Conservation (phyloP, 2,329 filamentous ascomycete species). For the Mycocentrospora acerina region DNA sequence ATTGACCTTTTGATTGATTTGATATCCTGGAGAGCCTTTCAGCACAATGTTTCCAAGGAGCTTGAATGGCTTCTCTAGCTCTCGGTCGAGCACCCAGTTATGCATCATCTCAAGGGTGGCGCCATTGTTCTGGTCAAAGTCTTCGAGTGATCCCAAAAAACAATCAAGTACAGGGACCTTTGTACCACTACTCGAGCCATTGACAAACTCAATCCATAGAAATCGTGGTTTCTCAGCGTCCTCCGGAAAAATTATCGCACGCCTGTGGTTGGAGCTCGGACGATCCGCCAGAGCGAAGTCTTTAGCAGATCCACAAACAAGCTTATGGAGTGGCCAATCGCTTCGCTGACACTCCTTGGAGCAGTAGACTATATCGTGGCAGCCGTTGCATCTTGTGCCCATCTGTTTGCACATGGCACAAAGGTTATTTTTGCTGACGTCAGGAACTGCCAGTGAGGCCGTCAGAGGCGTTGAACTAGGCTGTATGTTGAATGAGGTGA, state of each 20-base stretch:
- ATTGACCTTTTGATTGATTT: too few relatives aligned
- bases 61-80: too few relatives aligned
- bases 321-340: constrained; percentile 7
- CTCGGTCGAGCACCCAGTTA: too few relatives aligned
- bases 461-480: too few relatives aligned
- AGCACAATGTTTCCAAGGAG: not conserved
- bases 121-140: not conserved
- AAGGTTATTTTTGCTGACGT: not conserved
- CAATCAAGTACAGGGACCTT: too few relatives aligned
- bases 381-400: not conserved
- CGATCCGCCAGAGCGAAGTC: not conserved
- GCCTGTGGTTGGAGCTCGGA: not conserved
- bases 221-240: constrained; percentile 4
- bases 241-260: constrained; percentile 7
- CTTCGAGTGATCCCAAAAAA: not conserved
- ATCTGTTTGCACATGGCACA: constrained; percentile 2
- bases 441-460: too few relatives aligned
- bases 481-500: too few relatives aligned
- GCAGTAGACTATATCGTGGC: constrained; percentile 3
- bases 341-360: constrained; percentile 3
- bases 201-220: constrained; percentile 6
- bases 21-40: constrained; percentile 1
- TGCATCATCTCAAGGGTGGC: too few relatives aligned
- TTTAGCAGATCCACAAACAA: constrained; percentile 10
- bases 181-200: too few relatives aligned